Evolutionary conservation across 768 basidiomycete species (phyloP).

Genomic region (Cyathus striatus): DNA sequence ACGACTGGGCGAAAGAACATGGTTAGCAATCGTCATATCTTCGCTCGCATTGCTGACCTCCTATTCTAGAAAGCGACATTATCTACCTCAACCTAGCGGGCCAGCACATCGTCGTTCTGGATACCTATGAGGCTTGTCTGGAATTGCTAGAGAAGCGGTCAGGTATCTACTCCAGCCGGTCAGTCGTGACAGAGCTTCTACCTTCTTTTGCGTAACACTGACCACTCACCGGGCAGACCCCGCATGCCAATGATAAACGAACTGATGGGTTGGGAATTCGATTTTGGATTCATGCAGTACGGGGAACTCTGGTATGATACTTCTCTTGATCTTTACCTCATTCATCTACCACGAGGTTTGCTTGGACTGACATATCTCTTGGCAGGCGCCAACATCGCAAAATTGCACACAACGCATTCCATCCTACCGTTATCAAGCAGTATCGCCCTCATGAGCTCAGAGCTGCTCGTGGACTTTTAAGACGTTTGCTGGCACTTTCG

Average conservation of each 20-base stretch:
- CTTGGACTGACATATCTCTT: not conserved
- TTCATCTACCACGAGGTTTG: too few species aligned
- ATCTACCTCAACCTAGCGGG: conserved; percentile 21
- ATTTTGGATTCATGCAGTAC: conserved; percentile 13
- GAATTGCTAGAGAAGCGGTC: conserved; percentile 40
- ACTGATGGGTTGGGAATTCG: conserved; percentile 17
- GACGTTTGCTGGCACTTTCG: conserved; percentile 9
- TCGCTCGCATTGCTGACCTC: not conserved
- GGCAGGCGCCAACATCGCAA: conserved; percentile 13
- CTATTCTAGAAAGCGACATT: conserved; percentile 20
- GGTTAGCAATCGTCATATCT: conserved; percentile 12
- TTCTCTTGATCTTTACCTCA: not conserved
- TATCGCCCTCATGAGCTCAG: conserved; percentile 12
- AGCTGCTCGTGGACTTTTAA: conserved; percentile 12
- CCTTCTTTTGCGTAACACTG: not conserved
- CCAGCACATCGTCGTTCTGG: conserved; percentile 20
- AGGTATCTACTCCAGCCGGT: conserved; percentile 34
- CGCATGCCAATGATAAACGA: conserved; percentile 17
- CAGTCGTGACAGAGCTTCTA: not conserved
- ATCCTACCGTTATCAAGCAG: conserved; percentile 6
- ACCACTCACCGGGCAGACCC: conserved; percentile 6
- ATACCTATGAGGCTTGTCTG: conserved; percentile 26
- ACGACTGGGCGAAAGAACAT: conserved; percentile 32
- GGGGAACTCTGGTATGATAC: conserved; percentile 5
- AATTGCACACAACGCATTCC: conserved; percentile 14